phyloP scores from a whole-genome alignment of 495 filamentous ascomycete genomes.

The Hypoxylon intermedium region DNA sequence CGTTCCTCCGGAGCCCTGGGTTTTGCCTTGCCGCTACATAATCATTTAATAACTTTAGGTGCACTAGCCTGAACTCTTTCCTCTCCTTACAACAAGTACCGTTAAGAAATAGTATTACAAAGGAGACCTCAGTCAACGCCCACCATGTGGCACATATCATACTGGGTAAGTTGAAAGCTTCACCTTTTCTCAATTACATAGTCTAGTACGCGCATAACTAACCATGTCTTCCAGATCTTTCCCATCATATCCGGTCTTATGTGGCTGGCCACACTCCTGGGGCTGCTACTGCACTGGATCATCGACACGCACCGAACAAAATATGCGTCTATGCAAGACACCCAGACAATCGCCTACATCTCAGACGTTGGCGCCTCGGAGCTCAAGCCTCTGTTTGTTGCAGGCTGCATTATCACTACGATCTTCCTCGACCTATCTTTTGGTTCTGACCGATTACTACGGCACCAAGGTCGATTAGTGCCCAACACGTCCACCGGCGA shows the following conservation, averaged over 20 bases:
- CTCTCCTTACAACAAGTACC: not conserved
- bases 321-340: slow-evolving; percentile 70
- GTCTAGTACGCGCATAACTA: slow-evolving; percentile 8
- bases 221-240: slow-evolving; percentile 62
- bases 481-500: slow-evolving; percentile 72
- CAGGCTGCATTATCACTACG: slow-evolving; percentile 78
- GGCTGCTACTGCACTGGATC: slow-evolving; percentile 68
- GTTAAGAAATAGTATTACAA: not conserved
- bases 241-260: slow-evolving; percentile 79
- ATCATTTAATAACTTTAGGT: too few relatives aligned
- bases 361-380: slow-evolving; percentile 75
- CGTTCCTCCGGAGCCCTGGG: too few relatives aligned
- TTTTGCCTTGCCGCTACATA: too few relatives aligned
- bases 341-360: slow-evolving; percentile 81
- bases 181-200: slow-evolving; percentile 5
- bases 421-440: slow-evolving; percentile 86
- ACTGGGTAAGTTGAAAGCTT: slow-evolving; percentile 54
- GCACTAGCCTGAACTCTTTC: slow-evolving; percentile 6
- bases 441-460: slow-evolving; percentile 79
- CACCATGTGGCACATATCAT: slow-evolving; percentile 70
- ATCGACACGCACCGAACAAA: slow-evolving; percentile 59
- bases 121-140: slow-evolving; percentile 36
- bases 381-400: slow-evolving; percentile 87
- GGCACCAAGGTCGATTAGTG: slow-evolving; percentile 74
- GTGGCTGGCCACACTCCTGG: slow-evolving; percentile 74